These are phyloP conservation scores for Sclerotinia subarctica DNA, from an alignment of 2,329 filamentous ascomycete species.

Conservation along the genomic window DNA sequence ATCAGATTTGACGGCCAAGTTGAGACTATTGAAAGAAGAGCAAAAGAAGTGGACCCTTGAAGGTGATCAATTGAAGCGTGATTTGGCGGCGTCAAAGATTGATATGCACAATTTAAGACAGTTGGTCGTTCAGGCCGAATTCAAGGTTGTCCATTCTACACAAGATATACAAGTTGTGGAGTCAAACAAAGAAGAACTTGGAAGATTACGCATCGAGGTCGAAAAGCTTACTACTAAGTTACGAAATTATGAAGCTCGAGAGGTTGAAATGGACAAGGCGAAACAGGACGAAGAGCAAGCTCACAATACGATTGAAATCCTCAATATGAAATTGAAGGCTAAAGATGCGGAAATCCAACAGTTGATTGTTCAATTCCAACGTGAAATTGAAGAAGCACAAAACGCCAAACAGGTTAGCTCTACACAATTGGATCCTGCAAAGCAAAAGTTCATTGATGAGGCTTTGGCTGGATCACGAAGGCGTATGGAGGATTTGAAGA, in stretches of 20 bases:
- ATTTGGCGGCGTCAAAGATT: constrained; percentile 54
- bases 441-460: constrained; percentile 26
- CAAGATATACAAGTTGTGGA: constrained; percentile 64
- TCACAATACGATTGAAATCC: constrained; percentile 55
- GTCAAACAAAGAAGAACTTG: constrained; percentile 57
- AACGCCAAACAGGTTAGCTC: constrained; percentile 7
- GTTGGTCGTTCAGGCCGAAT: constrained; percentile 66
- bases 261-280: constrained; percentile 56
- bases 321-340: constrained; percentile 55
- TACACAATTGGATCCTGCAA: not conserved
- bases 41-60: constrained; percentile 62
- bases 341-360: constrained; percentile 48
- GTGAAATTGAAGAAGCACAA: constrained; percentile 44
- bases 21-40: constrained; percentile 65
- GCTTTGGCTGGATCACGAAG: constrained; percentile 25
- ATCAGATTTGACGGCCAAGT: constrained; percentile 63
- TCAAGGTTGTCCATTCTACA: constrained; percentile 60
- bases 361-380: constrained; percentile 22
- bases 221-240: constrained; percentile 58
- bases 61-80: constrained; percentile 53
- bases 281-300: constrained; percentile 57
- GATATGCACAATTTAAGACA: constrained; percentile 64
- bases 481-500: constrained; percentile 49
- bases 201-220: constrained; percentile 57
- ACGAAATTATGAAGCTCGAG: constrained; percentile 60